Conservation (phyloP, 1,284 basidiomycete genomes). For the Caloboletus firmus region DNA sequence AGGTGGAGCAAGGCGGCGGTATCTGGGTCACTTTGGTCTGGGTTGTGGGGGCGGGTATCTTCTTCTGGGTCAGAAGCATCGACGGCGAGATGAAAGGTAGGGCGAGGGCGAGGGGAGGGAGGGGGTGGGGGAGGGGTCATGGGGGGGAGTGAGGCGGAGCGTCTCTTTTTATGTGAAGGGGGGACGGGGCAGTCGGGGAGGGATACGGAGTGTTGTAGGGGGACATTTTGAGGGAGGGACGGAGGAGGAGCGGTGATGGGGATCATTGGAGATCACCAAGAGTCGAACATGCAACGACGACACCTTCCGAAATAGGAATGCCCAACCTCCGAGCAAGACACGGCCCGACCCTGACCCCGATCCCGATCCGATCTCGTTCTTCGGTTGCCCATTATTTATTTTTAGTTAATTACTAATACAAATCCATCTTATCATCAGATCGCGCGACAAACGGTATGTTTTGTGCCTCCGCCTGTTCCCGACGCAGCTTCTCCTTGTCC, state of each 20-base stretch:
- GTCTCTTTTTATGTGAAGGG: slow-evolving; percentile 5
- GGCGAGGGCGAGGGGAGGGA: slow-evolving; percentile 23
- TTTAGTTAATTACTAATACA: slow-evolving; percentile 42
- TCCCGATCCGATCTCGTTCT: neutral
- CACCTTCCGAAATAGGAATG: slow-evolving; percentile 8
- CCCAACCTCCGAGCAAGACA: neutral
- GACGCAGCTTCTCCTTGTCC: slow-evolving; percentile 61
- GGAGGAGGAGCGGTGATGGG: slow-evolving; percentile 41
- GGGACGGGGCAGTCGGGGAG: slow-evolving; percentile 30
- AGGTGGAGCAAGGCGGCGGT: neutral
- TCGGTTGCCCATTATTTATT: neutral
- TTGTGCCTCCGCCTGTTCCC: slow-evolving; percentile 52
- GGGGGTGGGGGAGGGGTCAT: slow-evolving; percentile 27
- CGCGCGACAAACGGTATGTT: slow-evolving; percentile 59
- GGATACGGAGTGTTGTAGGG: slow-evolving; percentile 28
- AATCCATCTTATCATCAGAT: slow-evolving; percentile 59
- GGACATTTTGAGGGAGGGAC: slow-evolving; percentile 39
- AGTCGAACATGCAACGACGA: slow-evolving; percentile 6
- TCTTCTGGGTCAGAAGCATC: slow-evolving; percentile 29
- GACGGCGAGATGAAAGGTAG: slow-evolving; percentile 38
- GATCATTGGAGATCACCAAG: slow-evolving; percentile 30
- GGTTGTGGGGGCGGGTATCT: slow-evolving; percentile 2
- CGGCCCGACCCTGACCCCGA: neutral
- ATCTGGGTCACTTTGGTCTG: too few relatives aligned
- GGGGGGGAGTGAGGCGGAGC: slow-evolving; percentile 34